Base-by-base conservation (phyloP, 148 eudicot species). In the Amaranthus hypochondriacus region DNA sequence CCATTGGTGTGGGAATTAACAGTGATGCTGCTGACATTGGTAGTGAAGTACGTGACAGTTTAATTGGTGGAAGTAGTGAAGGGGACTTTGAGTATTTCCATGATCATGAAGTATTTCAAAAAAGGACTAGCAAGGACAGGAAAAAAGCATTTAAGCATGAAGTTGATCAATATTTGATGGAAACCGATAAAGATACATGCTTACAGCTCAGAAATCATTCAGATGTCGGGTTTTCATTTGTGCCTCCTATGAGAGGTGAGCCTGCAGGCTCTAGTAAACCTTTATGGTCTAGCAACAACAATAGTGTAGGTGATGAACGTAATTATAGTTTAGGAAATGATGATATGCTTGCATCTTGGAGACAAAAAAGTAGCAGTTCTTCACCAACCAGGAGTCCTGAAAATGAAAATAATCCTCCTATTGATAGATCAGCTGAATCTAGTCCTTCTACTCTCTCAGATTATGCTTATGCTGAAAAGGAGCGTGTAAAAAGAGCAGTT, bases 1-100 rank as follows among this genome's bases (percentile, higher is more conserved):
- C 97, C 42, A 95, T 95, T 76, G 99, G 99, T 66, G 99, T 95
- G 66, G 99, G 99, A 60, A 92, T 95, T 66, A 95, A 95, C 72
- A 90, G 94, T 85, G 98, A 95, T 82, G 89, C 83, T 73, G 97
- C 96, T 47, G 96, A 92, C 58, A 59, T 91, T 63, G 97, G 97
- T 60, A 89, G 97, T 77, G 98, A 91, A 81, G 92, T 88, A 49
- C 89, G 88, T 65, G 96, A 88, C 62, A 92, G 92, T 90, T 87
- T 90, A 78, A 79, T 92, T 83, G 98, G 97, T 75, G 98, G 93
- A 56, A 91, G 95, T 75, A 94, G 93, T 75, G 97, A 94, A 83
- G 93, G 93, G 53, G 96, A 89, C 73, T 69, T 84, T 61, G 97
- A 92, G 71, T 95, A 90, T 81, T 84, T 85, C 73, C 89, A 83